These are phyloP conservation scores for Colletotrichum musicola DNA, from an alignment of 2,329 filamentous ascomycete genomes.

Conservation along the genomic window DNA sequence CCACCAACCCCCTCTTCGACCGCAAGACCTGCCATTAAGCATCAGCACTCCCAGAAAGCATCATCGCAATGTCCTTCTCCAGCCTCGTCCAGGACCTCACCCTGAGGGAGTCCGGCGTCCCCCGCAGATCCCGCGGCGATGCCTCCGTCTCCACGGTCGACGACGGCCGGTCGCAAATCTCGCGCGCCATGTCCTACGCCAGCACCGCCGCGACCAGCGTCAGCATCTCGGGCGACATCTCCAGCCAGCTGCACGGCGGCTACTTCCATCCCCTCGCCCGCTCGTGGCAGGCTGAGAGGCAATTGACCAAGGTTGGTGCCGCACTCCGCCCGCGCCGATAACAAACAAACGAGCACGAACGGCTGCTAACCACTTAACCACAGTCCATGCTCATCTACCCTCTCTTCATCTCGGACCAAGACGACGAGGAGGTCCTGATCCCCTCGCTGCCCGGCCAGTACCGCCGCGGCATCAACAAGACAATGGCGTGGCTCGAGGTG, in stretches of 20 bases:
- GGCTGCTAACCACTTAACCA: conserved; percentile 14
- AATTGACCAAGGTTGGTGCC: conserved; percentile 80
- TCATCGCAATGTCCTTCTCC: conserved; percentile 71
- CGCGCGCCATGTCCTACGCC: conserved; percentile 73
- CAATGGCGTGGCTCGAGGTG: conserved; percentile 86
- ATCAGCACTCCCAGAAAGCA: conserved; percentile 21
- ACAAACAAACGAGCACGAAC: neutral
- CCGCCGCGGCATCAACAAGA: conserved; percentile 87
- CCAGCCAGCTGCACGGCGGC: conserved; percentile 85
- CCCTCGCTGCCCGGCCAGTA: conserved; percentile 91
- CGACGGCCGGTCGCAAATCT: conserved; percentile 71
- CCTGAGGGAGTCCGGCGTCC: conserved; percentile 65
- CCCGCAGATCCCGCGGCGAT: conserved; percentile 61
- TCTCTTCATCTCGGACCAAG: conserved; percentile 93
- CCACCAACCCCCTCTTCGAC: conserved; percentile 9
- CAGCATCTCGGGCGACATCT: conserved; percentile 80
- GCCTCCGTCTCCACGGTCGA: conserved; percentile 69
- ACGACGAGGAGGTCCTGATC: conserved; percentile 91
- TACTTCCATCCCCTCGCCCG: conserved; percentile 85
- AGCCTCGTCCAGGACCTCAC: conserved; percentile 75
- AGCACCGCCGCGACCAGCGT: conserved; percentile 77
- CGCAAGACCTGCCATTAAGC: neutral
- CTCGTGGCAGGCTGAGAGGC: conserved; percentile 86
- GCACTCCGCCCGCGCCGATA: neutral
- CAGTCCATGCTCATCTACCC: conserved; percentile 99